phyloP scores from a whole-genome alignment of 768 basidiomycete species.

The Leccinum aurantiacum region DNA sequence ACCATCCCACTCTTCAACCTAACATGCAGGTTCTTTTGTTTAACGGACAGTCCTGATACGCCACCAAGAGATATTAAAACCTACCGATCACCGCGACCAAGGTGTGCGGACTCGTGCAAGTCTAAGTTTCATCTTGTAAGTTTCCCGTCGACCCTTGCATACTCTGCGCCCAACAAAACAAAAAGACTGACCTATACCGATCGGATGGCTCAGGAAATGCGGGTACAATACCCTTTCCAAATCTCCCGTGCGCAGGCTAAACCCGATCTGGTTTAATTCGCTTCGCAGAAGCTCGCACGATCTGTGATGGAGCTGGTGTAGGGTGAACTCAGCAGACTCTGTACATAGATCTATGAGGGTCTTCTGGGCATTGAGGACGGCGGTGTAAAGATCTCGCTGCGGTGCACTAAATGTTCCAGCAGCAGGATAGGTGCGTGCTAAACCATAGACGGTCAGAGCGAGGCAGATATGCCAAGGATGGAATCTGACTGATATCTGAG shows the following conservation, averaged over 20 bases:
- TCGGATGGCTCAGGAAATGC: slow-evolving; percentile 88
- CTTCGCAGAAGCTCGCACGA: slow-evolving; percentile 64
- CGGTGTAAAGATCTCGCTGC: slow-evolving; percentile 84
- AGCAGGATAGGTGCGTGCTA: slow-evolving; percentile 86
- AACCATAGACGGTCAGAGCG: slow-evolving; percentile 10
- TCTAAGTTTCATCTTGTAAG: slow-evolving; percentile 46
- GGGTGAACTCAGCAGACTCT: slow-evolving; percentile 51
- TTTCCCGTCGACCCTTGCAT: slow-evolving; percentile 9
- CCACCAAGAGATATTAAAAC: slow-evolving; percentile 23
- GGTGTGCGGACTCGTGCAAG: slow-evolving; percentile 78
- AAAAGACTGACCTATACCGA: slow-evolving; percentile 72
- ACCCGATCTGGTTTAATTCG: slow-evolving; percentile 70
- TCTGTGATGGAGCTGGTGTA: slow-evolving; percentile 76
- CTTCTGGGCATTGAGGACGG: slow-evolving; percentile 73
- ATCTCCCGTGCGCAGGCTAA: slow-evolving; percentile 46
- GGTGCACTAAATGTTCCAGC: slow-evolving; percentile 76
- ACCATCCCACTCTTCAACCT: slow-evolving; percentile 86
- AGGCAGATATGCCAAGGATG: not conserved
- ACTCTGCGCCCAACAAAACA: not conserved
- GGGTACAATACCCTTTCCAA: slow-evolving; percentile 81
- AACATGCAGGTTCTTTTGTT: slow-evolving; percentile 8
- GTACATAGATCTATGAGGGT: slow-evolving; percentile 61
- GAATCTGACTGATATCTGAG: slow-evolving; percentile 80
- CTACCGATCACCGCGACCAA: slow-evolving; percentile 55
- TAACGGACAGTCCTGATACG: slow-evolving; percentile 1